Evolutionary conservation across 208 protist genomes (phyloP).

Genomic region (Naegleria lovaniensis): DNA sequence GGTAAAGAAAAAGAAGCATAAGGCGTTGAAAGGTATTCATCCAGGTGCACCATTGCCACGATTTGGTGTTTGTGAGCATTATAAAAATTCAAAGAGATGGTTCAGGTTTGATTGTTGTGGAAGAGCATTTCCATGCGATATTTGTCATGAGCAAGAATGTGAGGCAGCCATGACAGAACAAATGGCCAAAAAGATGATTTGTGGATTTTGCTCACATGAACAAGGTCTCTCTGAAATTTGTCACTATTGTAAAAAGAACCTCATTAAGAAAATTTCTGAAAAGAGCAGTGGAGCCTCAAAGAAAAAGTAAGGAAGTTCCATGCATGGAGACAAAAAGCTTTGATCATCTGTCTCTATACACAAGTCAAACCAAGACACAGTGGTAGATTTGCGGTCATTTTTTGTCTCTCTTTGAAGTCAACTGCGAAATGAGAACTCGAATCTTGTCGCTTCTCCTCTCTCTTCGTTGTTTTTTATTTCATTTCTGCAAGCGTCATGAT

Average conservation of each 20-base stretch:
- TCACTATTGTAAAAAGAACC: background rate
- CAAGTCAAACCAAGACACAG: no score
- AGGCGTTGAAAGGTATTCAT: background rate
- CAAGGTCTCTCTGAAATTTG: background rate
- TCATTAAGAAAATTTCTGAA: background rate
- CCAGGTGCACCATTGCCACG: background rate
- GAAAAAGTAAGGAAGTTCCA: no score
- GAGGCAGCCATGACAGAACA: background rate
- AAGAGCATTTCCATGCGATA: background rate
- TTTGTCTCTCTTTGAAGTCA: no score
- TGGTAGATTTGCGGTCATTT: no score
- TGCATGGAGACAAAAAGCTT: no score
- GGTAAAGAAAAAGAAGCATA: background rate
- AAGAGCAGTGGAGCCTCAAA: background rate
- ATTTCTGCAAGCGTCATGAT: no score
- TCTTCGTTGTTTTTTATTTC: no score
- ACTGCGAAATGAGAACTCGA: no score
- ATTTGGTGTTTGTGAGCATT: background rate
- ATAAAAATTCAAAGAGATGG: constrained; percentile 14
- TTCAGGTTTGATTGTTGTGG: constrained; percentile 3
- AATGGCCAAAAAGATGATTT: constrained; percentile 2
- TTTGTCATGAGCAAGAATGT: background rate
- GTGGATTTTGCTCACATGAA: background rate
- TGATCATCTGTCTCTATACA: no score
- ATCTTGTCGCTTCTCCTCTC: no score